Evolutionary conservation across 371 early-diverging fungal genomes (phyloP).

Genomic region (Umbelopsis sp.): DNA sequence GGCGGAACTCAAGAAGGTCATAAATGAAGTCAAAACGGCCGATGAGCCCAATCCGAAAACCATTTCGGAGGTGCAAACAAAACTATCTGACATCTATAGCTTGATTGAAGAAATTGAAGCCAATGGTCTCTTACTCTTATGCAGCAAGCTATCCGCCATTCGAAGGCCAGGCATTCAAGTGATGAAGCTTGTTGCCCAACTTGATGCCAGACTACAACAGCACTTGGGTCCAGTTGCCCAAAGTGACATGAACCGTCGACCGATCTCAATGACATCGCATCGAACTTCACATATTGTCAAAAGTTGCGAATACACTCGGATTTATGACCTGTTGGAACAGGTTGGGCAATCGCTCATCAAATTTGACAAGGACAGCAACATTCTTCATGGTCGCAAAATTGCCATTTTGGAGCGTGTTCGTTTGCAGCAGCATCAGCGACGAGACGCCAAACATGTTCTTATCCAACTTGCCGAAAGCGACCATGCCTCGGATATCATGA

Average conservation of each 20-base stretch:
- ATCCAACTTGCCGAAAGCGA: constrained; percentile 56
- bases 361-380: constrained; percentile 54
- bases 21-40: constrained; percentile 13
- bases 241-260: constrained; percentile 18
- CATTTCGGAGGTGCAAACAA: neutral
- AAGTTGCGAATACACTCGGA: constrained; percentile 28
- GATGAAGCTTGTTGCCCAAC: constrained; percentile 57
- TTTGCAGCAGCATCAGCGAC: constrained; percentile 56
- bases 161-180: constrained; percentile 66
- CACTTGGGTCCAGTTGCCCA: neutral
- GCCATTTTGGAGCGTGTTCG: constrained; percentile 49
- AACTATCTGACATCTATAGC: constrained; percentile 37
- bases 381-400: constrained; percentile 45
- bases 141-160: constrained; percentile 59
- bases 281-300: constrained; percentile 10
- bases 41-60: constrained; percentile 23
- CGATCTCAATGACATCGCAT: constrained; percentile 8
- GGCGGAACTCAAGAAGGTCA: constrained; percentile 22
- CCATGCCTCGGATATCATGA: constrained; percentile 40
- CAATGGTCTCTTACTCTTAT: constrained; percentile 75
- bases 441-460: constrained; percentile 28
- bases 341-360: constrained; percentile 57
- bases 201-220: constrained; percentile 50
- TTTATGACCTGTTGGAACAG: constrained; percentile 48
- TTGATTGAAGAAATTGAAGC: constrained; percentile 77